phyloP scores from a whole-genome alignment of 2,329 filamentous ascomycete species.

The Claviceps sp. region DNA sequence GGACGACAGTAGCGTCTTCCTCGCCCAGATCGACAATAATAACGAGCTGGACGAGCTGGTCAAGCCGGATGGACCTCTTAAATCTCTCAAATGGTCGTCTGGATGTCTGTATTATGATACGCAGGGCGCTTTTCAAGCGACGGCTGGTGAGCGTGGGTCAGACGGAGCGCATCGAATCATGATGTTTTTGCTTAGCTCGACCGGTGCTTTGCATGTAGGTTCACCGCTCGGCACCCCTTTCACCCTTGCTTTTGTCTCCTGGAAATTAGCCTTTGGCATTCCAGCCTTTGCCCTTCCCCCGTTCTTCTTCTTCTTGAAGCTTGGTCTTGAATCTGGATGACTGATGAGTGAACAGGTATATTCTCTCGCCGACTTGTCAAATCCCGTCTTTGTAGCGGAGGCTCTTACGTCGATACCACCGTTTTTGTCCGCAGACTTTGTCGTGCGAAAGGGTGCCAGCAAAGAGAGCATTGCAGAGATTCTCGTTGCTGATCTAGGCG shows the following conservation, averaged over 20 bases:
- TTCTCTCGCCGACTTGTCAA: constrained; percentile 57
- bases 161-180: constrained; percentile 40
- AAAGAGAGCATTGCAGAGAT: constrained; percentile 69
- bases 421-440: constrained; percentile 57
- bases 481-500: constrained; percentile 73
- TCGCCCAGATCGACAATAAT: constrained; percentile 63
- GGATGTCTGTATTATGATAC: constrained; percentile 72
- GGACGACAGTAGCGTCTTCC: constrained; percentile 67
- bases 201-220: constrained; percentile 63
- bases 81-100: constrained; percentile 60
- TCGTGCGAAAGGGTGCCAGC: constrained; percentile 52
- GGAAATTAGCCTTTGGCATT: no score
- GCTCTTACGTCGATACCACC: constrained; percentile 68
- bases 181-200: constrained; percentile 63
- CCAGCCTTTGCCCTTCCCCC: no score
- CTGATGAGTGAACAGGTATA: constrained; percentile 44
- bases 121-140: constrained; percentile 37
- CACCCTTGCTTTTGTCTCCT: no score
- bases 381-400: constrained; percentile 60
- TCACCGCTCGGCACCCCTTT: no score
- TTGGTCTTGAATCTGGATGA: no score
- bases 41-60: constrained; percentile 78
- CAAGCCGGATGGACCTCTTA: constrained; percentile 41
- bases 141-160: constrained; percentile 20
- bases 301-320: no score